Conservation (phyloP, 75 land plant species). For the Pinus albicaulis region DNA sequence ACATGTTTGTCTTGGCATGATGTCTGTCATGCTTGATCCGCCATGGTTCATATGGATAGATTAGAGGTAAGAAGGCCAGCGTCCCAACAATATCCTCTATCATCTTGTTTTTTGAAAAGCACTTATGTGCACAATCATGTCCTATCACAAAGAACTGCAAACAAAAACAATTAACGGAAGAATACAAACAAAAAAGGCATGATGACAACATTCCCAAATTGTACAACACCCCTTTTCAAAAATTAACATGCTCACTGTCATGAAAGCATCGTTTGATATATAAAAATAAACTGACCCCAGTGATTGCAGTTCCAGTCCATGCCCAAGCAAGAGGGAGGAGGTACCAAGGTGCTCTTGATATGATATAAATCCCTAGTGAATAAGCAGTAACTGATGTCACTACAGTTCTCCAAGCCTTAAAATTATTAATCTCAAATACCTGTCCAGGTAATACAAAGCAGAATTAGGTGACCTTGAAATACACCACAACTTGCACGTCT, state of each 20-base stretch:
- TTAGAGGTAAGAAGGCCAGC: slow-evolving; percentile 80
- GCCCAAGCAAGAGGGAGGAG: slow-evolving; percentile 97
- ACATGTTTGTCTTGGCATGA: slow-evolving; percentile 99
- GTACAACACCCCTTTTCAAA: too few species aligned
- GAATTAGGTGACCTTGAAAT: neutral
- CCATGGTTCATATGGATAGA: slow-evolving; percentile 98
- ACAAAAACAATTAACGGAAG: neutral
- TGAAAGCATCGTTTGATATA: neutral
- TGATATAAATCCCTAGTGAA: slow-evolving; percentile 68
- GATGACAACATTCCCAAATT: neutral
- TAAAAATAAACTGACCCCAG: slow-evolving; percentile 67
- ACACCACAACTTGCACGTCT: neutral
- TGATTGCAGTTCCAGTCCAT: slow-evolving; percentile 89
- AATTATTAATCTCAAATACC: slow-evolving; percentile 86
- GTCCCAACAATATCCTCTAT: slow-evolving; percentile 94
- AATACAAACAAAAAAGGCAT: too few species aligned
- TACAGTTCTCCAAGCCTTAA: slow-evolving; percentile 87
- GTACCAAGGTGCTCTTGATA: slow-evolving; percentile 94
- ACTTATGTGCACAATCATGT: slow-evolving; percentile 97
- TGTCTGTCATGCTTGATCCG: slow-evolving; percentile 94
- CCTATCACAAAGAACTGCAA: slow-evolving; percentile 95
- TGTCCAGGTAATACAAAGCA: slow-evolving; percentile 15
- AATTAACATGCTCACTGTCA: too few species aligned
- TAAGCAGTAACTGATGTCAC: slow-evolving; percentile 65
- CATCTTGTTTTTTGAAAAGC: slow-evolving; percentile 86